Evolutionary conservation across 805 yeast genomes (phyloP).

Genomic region (Wickerhamomyces canadensis): DNA sequence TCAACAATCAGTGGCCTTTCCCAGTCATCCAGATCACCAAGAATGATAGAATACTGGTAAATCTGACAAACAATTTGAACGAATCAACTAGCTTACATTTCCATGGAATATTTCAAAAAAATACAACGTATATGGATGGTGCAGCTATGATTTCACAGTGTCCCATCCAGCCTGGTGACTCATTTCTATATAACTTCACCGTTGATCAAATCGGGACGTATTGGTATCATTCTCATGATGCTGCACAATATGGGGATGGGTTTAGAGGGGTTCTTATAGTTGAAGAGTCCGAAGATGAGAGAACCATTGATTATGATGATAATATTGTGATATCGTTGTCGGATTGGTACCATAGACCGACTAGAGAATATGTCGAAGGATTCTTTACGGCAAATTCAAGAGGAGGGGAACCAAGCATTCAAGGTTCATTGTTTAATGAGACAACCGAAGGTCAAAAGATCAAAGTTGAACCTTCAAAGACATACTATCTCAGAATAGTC

Average conservation of each 20-base stretch:
- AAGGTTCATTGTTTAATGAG: conserved; percentile 20
- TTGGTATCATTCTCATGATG: conserved; percentile 97
- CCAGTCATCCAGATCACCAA: conserved; percentile 38
- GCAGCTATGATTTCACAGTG: conserved; percentile 86
- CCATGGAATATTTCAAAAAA: conserved; percentile 74
- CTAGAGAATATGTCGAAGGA: conserved; percentile 29
- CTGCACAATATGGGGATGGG: conserved; percentile 92
- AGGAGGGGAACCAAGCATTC: conserved; percentile 4
- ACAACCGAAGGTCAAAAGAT: conserved; percentile 24
- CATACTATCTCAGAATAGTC: conserved; percentile 44
- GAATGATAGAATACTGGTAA: conserved; percentile 37
- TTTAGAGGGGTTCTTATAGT: conserved; percentile 39
- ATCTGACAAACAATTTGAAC: conserved; percentile 33
- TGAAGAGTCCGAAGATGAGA: conserved; percentile 31
- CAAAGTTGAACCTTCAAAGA: conserved; percentile 36
- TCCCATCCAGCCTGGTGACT: conserved; percentile 78
- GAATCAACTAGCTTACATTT: conserved; percentile 44
- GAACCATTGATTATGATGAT: conserved; percentile 32
- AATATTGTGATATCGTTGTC: conserved; percentile 31
- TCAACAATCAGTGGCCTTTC: conserved; percentile 51
- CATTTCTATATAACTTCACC: conserved; percentile 81
- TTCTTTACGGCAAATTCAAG: conserved; percentile 27
- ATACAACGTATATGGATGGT: conserved; percentile 81
- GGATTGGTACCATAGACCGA: conserved; percentile 29
- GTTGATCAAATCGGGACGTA: conserved; percentile 81